A percentile compares a stretch with the other conserved stretches of the same genome.
These are phyloP conservation scores for Phlebiopsis gigantea DNA, from an alignment of 768 basidiomycete species.

Conservation along the genomic window DNA sequence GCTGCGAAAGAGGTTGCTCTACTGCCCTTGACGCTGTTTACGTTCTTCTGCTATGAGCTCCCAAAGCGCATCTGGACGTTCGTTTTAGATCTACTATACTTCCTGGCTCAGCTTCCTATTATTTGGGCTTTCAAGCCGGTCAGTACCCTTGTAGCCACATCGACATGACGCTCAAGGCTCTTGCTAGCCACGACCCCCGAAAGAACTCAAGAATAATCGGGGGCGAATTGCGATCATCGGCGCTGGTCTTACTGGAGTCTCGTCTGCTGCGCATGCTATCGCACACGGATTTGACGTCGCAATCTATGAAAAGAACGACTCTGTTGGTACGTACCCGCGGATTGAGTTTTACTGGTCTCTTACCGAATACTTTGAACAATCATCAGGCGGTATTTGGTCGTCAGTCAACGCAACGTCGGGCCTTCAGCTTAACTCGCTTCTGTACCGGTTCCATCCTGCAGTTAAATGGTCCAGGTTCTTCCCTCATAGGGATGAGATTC, in stretches of 20 bases:
- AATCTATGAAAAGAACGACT: slow-evolving; percentile 34
- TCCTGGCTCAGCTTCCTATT: background rate
- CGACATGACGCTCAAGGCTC: background rate
- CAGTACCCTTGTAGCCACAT: background rate
- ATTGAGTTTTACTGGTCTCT: background rate
- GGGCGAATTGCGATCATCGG: slow-evolving; percentile 47
- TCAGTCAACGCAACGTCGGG: slow-evolving; percentile 46
- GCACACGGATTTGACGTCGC: slow-evolving; percentile 50
- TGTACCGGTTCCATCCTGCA: slow-evolving; percentile 48
- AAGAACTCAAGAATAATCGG: slow-evolving; percentile 26
- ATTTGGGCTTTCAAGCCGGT: slow-evolving; percentile 4
- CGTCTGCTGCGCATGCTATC: slow-evolving; percentile 47
- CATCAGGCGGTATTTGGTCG: slow-evolving; percentile 47
- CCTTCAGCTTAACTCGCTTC: slow-evolving; percentile 44
- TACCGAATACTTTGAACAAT: slow-evolving; percentile 18
- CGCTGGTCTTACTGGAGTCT: slow-evolving; percentile 46
- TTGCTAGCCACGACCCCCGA: slow-evolving; percentile 2
- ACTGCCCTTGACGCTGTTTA: background rate
- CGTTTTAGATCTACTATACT: background rate
- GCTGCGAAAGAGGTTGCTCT: background rate
- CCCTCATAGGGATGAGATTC: slow-evolving; percentile 46
- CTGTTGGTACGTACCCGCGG: slow-evolving; percentile 16
- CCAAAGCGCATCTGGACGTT: background rate
- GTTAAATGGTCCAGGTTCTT: slow-evolving; percentile 40
- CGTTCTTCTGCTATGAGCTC: slow-evolving; percentile 1